phyloP scores from a whole-genome alignment of 306 rosid species.

The Urtica urens region DNA sequence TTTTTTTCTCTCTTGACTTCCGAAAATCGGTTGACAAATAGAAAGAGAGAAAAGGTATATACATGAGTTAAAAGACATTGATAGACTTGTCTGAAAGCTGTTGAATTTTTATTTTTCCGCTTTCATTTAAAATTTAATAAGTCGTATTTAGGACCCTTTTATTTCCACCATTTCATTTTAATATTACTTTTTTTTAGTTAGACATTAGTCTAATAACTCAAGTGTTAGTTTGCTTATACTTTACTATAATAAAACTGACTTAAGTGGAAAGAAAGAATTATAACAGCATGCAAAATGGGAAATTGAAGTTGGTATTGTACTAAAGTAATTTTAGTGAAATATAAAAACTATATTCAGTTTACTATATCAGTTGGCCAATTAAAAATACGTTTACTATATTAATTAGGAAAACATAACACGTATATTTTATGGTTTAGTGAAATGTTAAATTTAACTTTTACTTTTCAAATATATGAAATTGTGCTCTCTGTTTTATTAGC shows the following conservation, averaged over 20 bases:
- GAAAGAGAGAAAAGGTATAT: slow-evolving; percentile 4
- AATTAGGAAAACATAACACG: no score
- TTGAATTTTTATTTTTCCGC: neutral
- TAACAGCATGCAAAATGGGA: no score
- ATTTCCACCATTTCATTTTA: neutral
- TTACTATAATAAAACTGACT: neutral
- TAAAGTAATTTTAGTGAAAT: no score
- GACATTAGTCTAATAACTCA: neutral
- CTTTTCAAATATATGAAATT: no score
- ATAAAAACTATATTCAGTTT: no score
- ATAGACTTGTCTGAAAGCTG: slow-evolving; percentile 7
- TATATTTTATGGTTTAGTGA: no score
- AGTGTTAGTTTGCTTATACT: neutral
- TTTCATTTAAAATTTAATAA: neutral
- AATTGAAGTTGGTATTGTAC: no score
- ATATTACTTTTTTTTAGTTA: neutral
- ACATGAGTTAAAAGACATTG: slow-evolving; percentile 13
- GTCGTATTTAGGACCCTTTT: neutral
- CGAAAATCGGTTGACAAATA: slow-evolving; percentile 43
- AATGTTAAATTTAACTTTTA: no score
- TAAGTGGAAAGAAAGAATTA: no score
- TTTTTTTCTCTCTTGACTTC: slow-evolving; percentile 33
- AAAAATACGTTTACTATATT: no score
- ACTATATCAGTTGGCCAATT: no score
- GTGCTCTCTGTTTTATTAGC: no score